Evolutionary conservation across 192 early-diverging fungal genomes (phyloP), one percentile per base, ranked within the genome.

Genomic region (Martensiomyces pterosporus): DNA sequence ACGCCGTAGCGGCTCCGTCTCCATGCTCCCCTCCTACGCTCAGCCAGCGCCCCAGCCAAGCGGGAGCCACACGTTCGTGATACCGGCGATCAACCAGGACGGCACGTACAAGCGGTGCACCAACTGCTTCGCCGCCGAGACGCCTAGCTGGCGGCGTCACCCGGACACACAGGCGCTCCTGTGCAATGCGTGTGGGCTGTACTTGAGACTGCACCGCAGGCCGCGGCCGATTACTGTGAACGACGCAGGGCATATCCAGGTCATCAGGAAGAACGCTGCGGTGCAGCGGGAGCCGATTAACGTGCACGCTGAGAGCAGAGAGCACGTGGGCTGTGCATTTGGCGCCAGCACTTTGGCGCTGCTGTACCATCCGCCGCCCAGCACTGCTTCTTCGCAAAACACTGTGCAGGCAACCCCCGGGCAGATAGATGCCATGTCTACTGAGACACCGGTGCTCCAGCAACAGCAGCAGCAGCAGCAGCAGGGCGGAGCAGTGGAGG

Each of bases 61-160:
- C 43, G n/a, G 14, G n/a, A 37, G 4, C 2, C 47, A 24, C 25
- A 48, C 39, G 2, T 47, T 43, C 10, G 43, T 73, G 1, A 60
- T 73, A 7, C 69, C 69, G 6, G 57, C 69, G 0, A 61, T 73
- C 38, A 65, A 73, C 53, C 69, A 73, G 25, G 62, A 61, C 24
- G 69, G 69, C 16, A 43, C 57, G 2, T 48, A 23, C 35, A 73
- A 73, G 23, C 32, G 51, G 22, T 86, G 84, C 47, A 64, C 74
- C 49, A 82, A 86, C 58, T 86, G 84, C 53, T 63, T 48, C 9
- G 75, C 79, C 0, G 77, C 63, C n/a, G 57, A 59, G 21, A 83
- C 84, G 0, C 82, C 82, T 4, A 68, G 84, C 22, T 87, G 85
- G 85, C 51, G 85, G 14, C 60, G 85, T 6, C 82, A 83, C 9